phyloP scores from a whole-genome alignment of 2,329 filamentous ascomycete species.

The Beauveria brongniartii region DNA sequence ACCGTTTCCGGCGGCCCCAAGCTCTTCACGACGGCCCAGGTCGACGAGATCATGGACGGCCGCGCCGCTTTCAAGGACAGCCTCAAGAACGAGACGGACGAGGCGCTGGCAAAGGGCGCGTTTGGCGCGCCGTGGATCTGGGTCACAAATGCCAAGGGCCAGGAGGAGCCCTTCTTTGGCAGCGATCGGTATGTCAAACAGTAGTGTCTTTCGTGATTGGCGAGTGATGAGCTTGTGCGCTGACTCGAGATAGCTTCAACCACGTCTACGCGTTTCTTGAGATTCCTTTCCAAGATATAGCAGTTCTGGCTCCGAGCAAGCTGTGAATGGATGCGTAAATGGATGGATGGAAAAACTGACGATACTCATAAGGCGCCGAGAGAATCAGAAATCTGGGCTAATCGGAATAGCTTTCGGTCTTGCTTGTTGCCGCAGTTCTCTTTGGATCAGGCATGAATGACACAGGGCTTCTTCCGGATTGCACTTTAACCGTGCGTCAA shows the following conservation, averaged over 20 bases:
- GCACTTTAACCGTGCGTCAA: too few species aligned
- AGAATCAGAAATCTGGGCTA: too few species aligned
- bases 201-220: neutral
- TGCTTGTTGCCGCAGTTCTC: too few species aligned
- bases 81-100: constrained; percentile 50
- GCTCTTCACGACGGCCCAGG: constrained; percentile 44
- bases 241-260: constrained; percentile 42
- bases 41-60: constrained; percentile 46
- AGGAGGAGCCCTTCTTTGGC: constrained; percentile 65
- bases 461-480: too few species aligned
- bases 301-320: constrained; percentile 20
- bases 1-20: constrained; percentile 16
- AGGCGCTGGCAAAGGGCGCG: constrained; percentile 56
- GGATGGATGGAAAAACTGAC: too few species aligned
- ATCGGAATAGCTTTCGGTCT: too few species aligned
- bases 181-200: constrained; percentile 52
- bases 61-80: constrained; percentile 36
- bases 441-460: too few species aligned
- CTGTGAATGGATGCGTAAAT: neutral
- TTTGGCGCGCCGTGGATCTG: constrained; percentile 74
- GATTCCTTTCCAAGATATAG: constrained; percentile 49
- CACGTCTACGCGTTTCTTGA: constrained; percentile 61
- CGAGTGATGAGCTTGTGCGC: neutral
- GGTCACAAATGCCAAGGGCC: constrained; percentile 50
- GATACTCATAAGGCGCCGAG: too few species aligned